Percentiles rank a stretch among this genome's conserved stretches.
phyloP scores from a whole-genome alignment of 2,329 filamentous ascomycete genomes.

The Emmonsiellopsis sp. region DNA sequence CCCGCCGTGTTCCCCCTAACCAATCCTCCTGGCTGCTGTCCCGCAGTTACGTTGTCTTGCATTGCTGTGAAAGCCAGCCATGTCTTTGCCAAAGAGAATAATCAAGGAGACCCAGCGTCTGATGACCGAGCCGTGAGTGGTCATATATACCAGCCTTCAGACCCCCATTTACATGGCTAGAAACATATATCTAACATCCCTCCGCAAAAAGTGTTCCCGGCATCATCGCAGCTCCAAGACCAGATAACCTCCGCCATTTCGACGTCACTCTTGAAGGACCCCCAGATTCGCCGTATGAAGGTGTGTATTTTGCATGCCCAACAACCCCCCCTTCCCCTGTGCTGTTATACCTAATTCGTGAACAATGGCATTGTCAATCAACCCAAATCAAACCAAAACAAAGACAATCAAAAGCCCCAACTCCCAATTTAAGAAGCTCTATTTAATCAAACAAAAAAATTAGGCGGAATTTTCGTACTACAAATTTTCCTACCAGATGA shows the following conservation, averaged over 20 bases:
- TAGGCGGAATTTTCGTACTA: slow-evolving; percentile 83
- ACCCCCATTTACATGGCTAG: not conserved
- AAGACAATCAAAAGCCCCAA: not conserved
- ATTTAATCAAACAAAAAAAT: not conserved
- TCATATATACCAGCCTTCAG: not conserved
- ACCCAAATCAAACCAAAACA: slow-evolving; percentile 2
- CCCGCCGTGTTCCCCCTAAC: no score
- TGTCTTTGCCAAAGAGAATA: slow-evolving; percentile 88
- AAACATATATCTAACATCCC: slow-evolving; percentile 6
- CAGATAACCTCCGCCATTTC: slow-evolving; percentile 96
- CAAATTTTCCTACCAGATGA: slow-evolving; percentile 97
- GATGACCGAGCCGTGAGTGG: slow-evolving; percentile 82
- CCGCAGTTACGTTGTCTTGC: no score
- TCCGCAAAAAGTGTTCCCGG: slow-evolving; percentile 64
- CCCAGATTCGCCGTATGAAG: slow-evolving; percentile 87
- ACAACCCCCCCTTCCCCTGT: no score
- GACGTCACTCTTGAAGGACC: slow-evolving; percentile 95
- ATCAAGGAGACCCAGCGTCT: slow-evolving; percentile 97
- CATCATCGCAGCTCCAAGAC: slow-evolving; percentile 90
- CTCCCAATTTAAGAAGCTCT: slow-evolving; percentile 2
- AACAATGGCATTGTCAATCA: no score
- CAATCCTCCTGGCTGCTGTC: no score
- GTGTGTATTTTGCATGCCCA: slow-evolving; percentile 38
- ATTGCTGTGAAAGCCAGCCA: slow-evolving; percentile 15
- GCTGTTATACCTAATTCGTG: no score